Evolutionary conservation across 805 yeast genomes (phyloP), one percentile per base, ranked within the genome.

Genomic region (Kluyveromyces starmeri): DNA sequence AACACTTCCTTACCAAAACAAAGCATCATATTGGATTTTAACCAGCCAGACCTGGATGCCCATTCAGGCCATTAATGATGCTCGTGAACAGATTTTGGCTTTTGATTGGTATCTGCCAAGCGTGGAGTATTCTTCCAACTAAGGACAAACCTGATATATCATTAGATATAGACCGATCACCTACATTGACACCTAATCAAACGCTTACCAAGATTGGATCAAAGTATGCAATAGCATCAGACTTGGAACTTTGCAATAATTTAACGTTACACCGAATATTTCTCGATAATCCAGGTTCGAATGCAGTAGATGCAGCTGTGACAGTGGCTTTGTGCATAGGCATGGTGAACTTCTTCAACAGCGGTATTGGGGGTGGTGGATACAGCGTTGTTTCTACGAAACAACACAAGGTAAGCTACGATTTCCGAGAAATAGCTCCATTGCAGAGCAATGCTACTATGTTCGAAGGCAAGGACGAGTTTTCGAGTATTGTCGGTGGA

Each of bases 291-390:
- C 58, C 58, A 12, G 54, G 50, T 6, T 94, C 96, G 0, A 78
- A 75, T 47, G 96, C 96, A 2, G 96, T 95, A 0, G 98, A 89
- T 54, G 95, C 96, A 0, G 83, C 95, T 0, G 79, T 89, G 2
- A 80, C 95, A 0, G 82, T 83, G 9, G 84, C 94, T 0, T 64
- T 89, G 19, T 89, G 98, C 51, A 75, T 89, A 20, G 97, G 97
- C 2, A 68, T 83, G 35, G 60, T 84, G 15, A 83, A 83, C 51
- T 77, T 85, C 42, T 84, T 80, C 61, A 78, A 79, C 38, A 78
- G 94, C 2, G 95, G 96, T 0, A 78, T 89, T 27, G 96, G 96
- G 6, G 97, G 97, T 4, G 97, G 98, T 7, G 84, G 82, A 0
- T 85, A 73, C 47, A 79, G 82, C 28, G 70, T 76, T 1, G 43